Evolutionary conservation across 83 land plant genomes (phyloP).

Genomic region (Picea abies): DNA sequence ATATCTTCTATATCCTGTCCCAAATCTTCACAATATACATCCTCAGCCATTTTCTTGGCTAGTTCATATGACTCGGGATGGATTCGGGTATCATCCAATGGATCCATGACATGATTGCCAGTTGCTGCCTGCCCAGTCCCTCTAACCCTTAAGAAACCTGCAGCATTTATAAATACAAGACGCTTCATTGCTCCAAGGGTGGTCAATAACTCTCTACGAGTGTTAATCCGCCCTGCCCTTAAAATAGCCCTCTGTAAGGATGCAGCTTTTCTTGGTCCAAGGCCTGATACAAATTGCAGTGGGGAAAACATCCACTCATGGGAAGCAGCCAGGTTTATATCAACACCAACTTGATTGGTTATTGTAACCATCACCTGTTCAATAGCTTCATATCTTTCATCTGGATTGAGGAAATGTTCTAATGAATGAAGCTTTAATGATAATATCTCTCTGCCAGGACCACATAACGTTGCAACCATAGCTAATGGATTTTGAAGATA

Average conservation of each 20-base stretch:
- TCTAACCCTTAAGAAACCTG: slow-evolving; percentile 87
- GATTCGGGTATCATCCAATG: slow-evolving; percentile 94
- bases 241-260: slow-evolving; percentile 78
- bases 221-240: slow-evolving; percentile 69
- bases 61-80: slow-evolving; percentile 95
- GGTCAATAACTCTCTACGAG: slow-evolving; percentile 72
- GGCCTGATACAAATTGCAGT: slow-evolving; percentile 88
- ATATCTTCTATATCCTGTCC: slow-evolving; percentile 51
- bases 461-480: slow-evolving; percentile 91
- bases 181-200: slow-evolving; percentile 56
- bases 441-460: slow-evolving; percentile 83
- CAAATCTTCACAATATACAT: slow-evolving; percentile 60
- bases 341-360: slow-evolving; percentile 92
- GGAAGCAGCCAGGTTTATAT: slow-evolving; percentile 79
- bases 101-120: slow-evolving; percentile 72
- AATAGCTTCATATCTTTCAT: slow-evolving; percentile 83
- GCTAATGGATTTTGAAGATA: slow-evolving; percentile 96
- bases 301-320: slow-evolving; percentile 98
- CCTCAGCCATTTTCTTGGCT: slow-evolving; percentile 89
- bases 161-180: slow-evolving; percentile 81
- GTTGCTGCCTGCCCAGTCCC: slow-evolving; percentile 81
- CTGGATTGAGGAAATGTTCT: slow-evolving; percentile 70
- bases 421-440: slow-evolving; percentile 78
- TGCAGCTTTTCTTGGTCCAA: slow-evolving; percentile 96
- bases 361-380: slow-evolving; percentile 92